Evolutionary conservation across 2,329 filamentous ascomycete genomes (phyloP).

Genomic region (Alternaria brassicae): DNA sequence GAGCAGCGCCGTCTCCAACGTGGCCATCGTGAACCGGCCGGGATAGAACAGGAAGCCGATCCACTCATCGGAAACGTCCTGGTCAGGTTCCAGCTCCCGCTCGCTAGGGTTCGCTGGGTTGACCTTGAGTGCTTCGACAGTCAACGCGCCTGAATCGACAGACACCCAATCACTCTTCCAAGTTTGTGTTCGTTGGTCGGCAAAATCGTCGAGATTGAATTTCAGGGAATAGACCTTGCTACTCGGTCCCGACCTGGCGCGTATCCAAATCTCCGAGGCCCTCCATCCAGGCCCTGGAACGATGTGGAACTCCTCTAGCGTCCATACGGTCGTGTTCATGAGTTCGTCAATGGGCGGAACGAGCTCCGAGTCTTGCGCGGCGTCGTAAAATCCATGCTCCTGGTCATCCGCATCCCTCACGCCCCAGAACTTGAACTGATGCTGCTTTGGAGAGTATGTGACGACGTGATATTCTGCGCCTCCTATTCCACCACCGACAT

Average conservation of each 20-base stretch:
- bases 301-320: conserved; percentile 57
- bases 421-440: conserved; percentile 95
- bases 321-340: conserved; percentile 61
- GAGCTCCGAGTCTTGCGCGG: conserved; percentile 69
- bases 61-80: conserved; percentile 73
- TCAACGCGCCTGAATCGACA: conserved; percentile 53
- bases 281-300: conserved; percentile 49
- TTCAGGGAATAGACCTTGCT: conserved; percentile 73
- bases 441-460: conserved; percentile 86
- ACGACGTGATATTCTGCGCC: conserved; percentile 68
- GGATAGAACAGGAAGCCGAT: conserved; percentile 82
- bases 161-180: conserved; percentile 67
- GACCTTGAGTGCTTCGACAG: conserved; percentile 50
- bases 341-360: conserved; percentile 66
- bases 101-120: conserved; percentile 50
- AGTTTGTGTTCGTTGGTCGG: conserved; percentile 66
- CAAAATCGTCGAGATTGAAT: conserved; percentile 71
- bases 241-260: conserved; percentile 63
- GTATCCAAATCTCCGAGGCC: conserved; percentile 56
- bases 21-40: conserved; percentile 78
- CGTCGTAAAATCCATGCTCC: conserved; percentile 70
- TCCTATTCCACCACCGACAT: conserved; percentile 58
- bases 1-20: conserved; percentile 80
- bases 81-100: conserved; percentile 36
- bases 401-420: conserved; percentile 67